phyloP scores from a whole-genome alignment of 345 rosid genomes.

The Eucalyptus tenuipes region DNA sequence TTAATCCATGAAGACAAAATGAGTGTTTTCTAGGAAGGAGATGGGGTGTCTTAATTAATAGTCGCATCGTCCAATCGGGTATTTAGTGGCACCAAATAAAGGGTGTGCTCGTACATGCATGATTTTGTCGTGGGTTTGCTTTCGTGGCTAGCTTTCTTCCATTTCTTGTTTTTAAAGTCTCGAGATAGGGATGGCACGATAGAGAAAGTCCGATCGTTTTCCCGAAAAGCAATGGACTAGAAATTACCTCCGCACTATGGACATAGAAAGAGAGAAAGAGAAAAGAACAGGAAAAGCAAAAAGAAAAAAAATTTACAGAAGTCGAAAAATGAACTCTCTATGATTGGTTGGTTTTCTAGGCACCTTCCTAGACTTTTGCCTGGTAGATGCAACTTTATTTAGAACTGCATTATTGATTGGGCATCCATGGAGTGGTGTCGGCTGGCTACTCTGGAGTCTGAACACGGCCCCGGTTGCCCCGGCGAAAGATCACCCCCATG shows the following conservation, averaged over 20 bases:
- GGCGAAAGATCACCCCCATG: not conserved
- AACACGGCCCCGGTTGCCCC: not conserved
- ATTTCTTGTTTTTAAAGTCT: not conserved
- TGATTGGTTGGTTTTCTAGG: not conserved
- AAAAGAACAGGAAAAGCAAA: not conserved
- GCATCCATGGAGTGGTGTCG: not conserved
- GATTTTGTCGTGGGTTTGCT: not conserved
- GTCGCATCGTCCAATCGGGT: not conserved
- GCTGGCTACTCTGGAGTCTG: not conserved
- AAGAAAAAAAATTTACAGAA: too few species aligned
- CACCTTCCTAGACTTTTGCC: not conserved
- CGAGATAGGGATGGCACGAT: not conserved
- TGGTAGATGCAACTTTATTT: not conserved
- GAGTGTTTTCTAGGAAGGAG: not conserved
- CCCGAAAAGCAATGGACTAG: not conserved
- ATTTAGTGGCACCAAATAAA: not conserved
- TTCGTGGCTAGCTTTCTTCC: not conserved
- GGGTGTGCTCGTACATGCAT: not conserved
- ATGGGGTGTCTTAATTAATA: not conserved
- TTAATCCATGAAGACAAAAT: not conserved
- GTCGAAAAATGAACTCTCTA: not conserved
- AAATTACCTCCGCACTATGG: not conserved
- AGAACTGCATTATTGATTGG: not conserved
- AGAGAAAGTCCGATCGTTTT: not conserved
- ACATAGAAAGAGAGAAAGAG: not conserved